Conservation (phyloP, 148 eudicot genomes). For the Rhododendron simsii region DNA sequence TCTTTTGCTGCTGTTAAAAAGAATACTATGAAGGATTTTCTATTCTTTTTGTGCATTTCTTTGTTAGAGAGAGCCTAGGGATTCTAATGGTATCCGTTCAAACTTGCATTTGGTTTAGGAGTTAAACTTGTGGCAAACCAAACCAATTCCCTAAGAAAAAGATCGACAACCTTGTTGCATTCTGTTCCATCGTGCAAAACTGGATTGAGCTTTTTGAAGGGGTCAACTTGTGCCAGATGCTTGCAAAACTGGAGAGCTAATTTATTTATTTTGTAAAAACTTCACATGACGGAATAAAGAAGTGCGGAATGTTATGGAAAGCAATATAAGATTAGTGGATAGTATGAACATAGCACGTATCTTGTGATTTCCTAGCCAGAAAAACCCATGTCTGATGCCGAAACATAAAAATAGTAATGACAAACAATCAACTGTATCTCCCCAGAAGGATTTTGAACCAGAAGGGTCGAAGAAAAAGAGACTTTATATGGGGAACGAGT, state of each 20-base stretch:
- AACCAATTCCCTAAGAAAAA: background rate
- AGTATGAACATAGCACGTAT: background rate
- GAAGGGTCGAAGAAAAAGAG: background rate
- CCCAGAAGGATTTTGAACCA: background rate
- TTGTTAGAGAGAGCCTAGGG: background rate
- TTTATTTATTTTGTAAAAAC: background rate
- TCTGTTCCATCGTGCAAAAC: background rate
- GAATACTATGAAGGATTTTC: background rate
- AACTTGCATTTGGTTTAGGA: background rate
- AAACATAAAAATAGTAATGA: background rate
- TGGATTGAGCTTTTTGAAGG: background rate
- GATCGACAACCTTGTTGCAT: background rate
- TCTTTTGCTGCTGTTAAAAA: background rate
- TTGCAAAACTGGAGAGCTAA: background rate
- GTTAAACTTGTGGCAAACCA: background rate
- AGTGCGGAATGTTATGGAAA: background rate
- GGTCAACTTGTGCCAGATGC: background rate
- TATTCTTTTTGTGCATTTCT: background rate
- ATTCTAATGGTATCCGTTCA: background rate
- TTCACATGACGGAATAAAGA: background rate
- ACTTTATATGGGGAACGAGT: too few relatives aligned
- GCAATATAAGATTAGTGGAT: background rate
- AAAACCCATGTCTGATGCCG: background rate
- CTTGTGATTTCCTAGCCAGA: background rate
- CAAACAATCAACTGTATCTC: background rate